phyloP scores from a whole-genome alignment of 2,329 filamentous ascomycete genomes.

The Hymenoscyphus scutula region DNA sequence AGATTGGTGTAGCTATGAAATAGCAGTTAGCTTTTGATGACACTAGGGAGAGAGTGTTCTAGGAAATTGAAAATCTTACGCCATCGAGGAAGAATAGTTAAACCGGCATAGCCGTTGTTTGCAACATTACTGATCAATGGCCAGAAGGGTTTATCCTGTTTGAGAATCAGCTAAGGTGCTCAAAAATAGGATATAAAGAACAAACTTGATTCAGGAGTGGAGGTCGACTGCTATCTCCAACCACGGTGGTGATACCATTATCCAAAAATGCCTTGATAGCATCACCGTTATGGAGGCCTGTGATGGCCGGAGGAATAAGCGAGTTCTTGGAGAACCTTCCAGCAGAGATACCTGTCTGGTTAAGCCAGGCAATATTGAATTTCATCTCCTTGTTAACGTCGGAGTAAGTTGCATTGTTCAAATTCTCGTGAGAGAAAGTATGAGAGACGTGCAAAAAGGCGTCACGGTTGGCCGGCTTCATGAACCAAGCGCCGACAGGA shows the following conservation, averaged over 20 bases:
- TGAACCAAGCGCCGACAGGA: conserved; percentile 50
- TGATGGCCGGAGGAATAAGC: conserved; percentile 61
- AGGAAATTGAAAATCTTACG: not conserved
- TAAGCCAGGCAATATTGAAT: conserved; percentile 59
- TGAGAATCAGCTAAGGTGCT: not conserved
- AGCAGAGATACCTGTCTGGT: conserved; percentile 47
- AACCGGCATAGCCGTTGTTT: conserved; percentile 52
- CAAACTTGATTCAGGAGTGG: conserved; percentile 48
- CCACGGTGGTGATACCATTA: conserved; percentile 55
- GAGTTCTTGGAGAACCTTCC: conserved; percentile 51
- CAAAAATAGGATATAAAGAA: not conserved
- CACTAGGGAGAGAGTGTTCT: not conserved
- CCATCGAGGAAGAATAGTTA: conserved; percentile 58
- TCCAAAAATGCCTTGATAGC: conserved; percentile 56
- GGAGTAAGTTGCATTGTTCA: conserved; percentile 57
- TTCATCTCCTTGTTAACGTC: conserved; percentile 56
- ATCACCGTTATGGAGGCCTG: conserved; percentile 62
- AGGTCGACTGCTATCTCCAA: conserved; percentile 60
- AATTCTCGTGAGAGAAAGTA: conserved; percentile 56
- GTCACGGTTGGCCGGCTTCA: conserved; percentile 43
- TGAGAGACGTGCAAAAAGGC: conserved; percentile 56
- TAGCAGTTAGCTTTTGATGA: not conserved
- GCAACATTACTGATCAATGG: conserved; percentile 51
- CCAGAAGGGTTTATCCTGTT: conserved; percentile 44
- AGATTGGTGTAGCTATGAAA: not conserved